These are phyloP conservation scores for Aureobasidium melanogenum DNA, from an alignment of 2,329 filamentous ascomycete genomes.

Conservation along the genomic window DNA sequence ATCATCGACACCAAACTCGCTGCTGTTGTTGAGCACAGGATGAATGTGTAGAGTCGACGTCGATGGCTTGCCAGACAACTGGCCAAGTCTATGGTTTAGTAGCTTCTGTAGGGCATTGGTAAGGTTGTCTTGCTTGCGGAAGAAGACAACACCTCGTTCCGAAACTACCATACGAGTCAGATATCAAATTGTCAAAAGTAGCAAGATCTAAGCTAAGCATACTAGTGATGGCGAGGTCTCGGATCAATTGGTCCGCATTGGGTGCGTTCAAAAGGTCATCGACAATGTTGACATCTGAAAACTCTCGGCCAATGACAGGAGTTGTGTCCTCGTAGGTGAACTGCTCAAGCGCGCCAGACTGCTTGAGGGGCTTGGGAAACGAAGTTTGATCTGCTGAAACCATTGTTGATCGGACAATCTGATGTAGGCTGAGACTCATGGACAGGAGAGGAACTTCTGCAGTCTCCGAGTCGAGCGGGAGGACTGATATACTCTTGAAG, in stretches of 20 bases:
- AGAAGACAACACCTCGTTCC: slow-evolving; percentile 21
- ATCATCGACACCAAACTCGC: slow-evolving; percentile 30
- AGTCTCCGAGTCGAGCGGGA: not conserved
- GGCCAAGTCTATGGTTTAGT: slow-evolving; percentile 45
- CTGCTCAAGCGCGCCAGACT: slow-evolving; percentile 16
- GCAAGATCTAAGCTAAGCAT: not conserved
- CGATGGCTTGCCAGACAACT: slow-evolving; percentile 41
- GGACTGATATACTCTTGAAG: not conserved
- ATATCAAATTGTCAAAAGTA: not conserved
- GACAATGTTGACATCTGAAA: slow-evolving; percentile 15
- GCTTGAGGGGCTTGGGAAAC: not conserved
- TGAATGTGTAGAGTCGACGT: slow-evolving; percentile 53
- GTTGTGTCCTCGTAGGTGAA: slow-evolving; percentile 17
- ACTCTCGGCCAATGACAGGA: slow-evolving; percentile 19
- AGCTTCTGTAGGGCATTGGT: slow-evolving; percentile 44
- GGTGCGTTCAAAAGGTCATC: slow-evolving; percentile 17
- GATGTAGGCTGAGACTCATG: not conserved
- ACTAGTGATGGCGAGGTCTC: slow-evolving; percentile 19
- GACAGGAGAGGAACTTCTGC: not conserved
- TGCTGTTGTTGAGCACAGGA: slow-evolving; percentile 42
- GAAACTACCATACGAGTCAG: slow-evolving; percentile 14
- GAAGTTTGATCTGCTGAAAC: not conserved
- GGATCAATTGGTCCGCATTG: slow-evolving; percentile 16
- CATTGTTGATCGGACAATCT: not conserved
- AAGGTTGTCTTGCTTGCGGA: slow-evolving; percentile 28